phyloP scores from a whole-genome alignment of 495 filamentous ascomycete genomes.

The Daldinia bambusicola region DNA sequence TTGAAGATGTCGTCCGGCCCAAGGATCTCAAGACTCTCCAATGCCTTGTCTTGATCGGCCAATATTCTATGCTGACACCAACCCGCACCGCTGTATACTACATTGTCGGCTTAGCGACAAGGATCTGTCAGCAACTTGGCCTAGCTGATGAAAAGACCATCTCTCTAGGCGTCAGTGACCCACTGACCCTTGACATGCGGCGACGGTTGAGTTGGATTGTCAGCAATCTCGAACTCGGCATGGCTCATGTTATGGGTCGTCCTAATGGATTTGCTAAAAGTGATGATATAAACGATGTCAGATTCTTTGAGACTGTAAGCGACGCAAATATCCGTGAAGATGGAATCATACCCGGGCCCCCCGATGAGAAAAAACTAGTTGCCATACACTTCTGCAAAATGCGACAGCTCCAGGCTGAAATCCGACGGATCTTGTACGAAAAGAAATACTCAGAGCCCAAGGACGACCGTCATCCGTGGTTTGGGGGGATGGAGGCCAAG shows the following conservation, averaged over 20 bases:
- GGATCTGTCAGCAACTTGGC: constrained; percentile 86
- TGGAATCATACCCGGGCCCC: constrained; percentile 75
- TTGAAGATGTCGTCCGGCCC: constrained; percentile 78
- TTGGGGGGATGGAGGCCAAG: constrained; percentile 78
- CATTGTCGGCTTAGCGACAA: constrained; percentile 84
- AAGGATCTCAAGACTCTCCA: constrained; percentile 92
- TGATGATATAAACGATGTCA: constrained; percentile 81
- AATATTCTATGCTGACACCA: constrained; percentile 91
- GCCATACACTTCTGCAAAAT: constrained; percentile 94
- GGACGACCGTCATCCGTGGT: constrained; percentile 86
- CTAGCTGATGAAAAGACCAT: constrained; percentile 88
- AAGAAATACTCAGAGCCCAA: constrained; percentile 76
- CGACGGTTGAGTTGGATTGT: constrained; percentile 88
- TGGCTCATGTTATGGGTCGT: constrained; percentile 86
- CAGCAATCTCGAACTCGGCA: constrained; percentile 83
- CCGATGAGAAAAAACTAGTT: constrained; percentile 80
- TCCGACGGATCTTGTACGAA: constrained; percentile 82
- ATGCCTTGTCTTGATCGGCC: constrained; percentile 84
- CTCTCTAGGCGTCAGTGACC: constrained; percentile 60
- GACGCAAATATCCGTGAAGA: constrained; percentile 82
- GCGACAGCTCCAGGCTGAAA: constrained; percentile 87
- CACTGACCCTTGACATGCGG: constrained; percentile 85
- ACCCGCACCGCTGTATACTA: constrained; percentile 91
- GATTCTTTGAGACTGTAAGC: constrained; percentile 79
- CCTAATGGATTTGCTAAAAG: constrained; percentile 82